phyloP scores from a whole-genome alignment of 371 early-diverging fungal genomes.

The Rhizopus sp. region DNA sequence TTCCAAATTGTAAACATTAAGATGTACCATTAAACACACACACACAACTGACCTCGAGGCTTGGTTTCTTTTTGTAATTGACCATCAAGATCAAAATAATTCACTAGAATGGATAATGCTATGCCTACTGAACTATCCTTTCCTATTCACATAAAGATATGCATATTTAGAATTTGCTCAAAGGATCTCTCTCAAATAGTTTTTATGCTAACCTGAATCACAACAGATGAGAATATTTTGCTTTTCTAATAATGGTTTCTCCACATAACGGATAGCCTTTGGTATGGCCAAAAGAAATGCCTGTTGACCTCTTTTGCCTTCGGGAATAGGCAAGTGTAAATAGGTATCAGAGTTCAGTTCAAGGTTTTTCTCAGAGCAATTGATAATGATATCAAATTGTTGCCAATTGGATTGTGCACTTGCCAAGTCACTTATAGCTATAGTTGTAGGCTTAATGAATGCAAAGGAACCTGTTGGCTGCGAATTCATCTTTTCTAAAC shows the following conservation, averaged over 20 bases:
- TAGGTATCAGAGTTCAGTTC: conserved; percentile 34
- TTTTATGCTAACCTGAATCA: conserved; percentile 37
- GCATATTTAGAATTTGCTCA: too few species aligned
- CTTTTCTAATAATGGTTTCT: conserved; percentile 27
- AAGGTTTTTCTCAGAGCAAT: conserved; percentile 57
- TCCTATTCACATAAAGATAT: conserved; percentile 19
- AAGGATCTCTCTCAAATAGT: conserved; percentile 7
- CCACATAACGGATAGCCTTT: conserved; percentile 52
- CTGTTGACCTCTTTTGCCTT: conserved; percentile 73
- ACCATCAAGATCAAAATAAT: conserved; percentile 55
- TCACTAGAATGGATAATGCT: conserved; percentile 63
- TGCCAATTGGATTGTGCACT: conserved; percentile 57
- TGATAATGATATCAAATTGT: conserved; percentile 64
- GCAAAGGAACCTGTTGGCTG: conserved; percentile 27
- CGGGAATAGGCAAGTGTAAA: conserved; percentile 66
- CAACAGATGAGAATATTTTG: conserved; percentile 59
- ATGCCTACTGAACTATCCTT: conserved; percentile 81
- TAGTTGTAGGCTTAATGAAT: conserved; percentile 55
- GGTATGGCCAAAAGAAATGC: conserved; percentile 58
- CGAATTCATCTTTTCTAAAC: conserved; percentile 5
- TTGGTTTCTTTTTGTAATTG: conserved; percentile 7
- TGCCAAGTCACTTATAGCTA: conserved; percentile 62
- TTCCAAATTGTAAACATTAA: background rate
- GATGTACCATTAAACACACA: background rate
- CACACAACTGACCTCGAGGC: conserved; percentile 19